These are phyloP conservation scores for Candida alai DNA, from an alignment of 805 yeast species.

Conservation along the genomic window DNA sequence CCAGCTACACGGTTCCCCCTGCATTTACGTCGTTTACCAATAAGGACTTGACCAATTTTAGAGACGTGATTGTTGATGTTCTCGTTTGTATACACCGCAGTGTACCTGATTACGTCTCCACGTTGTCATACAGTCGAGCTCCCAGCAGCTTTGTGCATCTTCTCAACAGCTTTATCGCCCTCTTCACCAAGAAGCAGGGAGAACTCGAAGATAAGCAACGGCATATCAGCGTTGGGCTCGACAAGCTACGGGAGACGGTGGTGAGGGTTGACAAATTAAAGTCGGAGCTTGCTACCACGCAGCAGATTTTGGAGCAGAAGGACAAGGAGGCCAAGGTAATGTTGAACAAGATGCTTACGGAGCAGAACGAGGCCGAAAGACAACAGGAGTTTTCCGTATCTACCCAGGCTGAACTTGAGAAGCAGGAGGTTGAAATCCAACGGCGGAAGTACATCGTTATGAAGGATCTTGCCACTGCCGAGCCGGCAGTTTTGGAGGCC, in stretches of 20 bases:
- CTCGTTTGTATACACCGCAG: slow-evolving; percentile 45
- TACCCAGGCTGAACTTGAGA: slow-evolving; percentile 64
- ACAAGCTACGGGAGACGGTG: slow-evolving; percentile 72
- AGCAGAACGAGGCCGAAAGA: slow-evolving; percentile 90
- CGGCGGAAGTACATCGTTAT: slow-evolving; percentile 52
- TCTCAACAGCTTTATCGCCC: slow-evolving; percentile 38
- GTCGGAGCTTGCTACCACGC: slow-evolving; percentile 50
- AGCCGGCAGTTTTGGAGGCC: slow-evolving; percentile 83
- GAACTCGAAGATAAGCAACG: slow-evolving; percentile 63
- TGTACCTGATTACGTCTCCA: slow-evolving; percentile 11
- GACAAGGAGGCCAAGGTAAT: slow-evolving; percentile 67
- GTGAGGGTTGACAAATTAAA: slow-evolving; percentile 63
- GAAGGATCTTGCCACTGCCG: slow-evolving; percentile 67
- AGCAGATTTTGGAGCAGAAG: slow-evolving; percentile 46
- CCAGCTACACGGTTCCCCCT: slow-evolving; percentile 36
- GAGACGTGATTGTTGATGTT: slow-evolving; percentile 46
- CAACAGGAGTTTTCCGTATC: slow-evolving; percentile 80
- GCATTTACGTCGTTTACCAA: slow-evolving; percentile 12
- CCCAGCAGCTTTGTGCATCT: slow-evolving; percentile 60
- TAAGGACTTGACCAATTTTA: slow-evolving; percentile 16
- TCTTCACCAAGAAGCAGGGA: slow-evolving; percentile 41
- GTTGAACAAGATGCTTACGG: slow-evolving; percentile 70
- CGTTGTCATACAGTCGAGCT: slow-evolving; percentile 16
- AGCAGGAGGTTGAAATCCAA: slow-evolving; percentile 60
- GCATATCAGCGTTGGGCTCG: slow-evolving; percentile 70